Conservation (phyloP, 352 stramenopile genomes). For the Globisporangium paroecandrum region DNA sequence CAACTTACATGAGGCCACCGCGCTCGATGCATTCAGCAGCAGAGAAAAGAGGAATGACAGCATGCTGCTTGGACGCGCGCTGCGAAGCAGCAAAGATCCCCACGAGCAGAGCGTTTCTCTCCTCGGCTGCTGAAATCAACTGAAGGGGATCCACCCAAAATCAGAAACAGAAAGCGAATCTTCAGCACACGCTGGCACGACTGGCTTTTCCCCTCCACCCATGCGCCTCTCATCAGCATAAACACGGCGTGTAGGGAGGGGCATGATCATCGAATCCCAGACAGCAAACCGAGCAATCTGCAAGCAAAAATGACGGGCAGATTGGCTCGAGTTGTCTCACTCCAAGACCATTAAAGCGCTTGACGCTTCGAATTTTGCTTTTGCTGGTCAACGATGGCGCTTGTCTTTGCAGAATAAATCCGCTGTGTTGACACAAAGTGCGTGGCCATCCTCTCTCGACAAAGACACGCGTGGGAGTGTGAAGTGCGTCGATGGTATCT, state of each 20-base stretch:
- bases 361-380: neutral
- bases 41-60: neutral
- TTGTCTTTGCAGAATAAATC: neutral
- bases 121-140: neutral
- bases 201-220: too few species aligned
- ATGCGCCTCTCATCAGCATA: neutral
- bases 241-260: neutral
- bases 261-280: neutral
- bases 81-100: neutral
- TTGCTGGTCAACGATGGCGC: neutral
- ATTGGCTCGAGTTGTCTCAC: neutral
- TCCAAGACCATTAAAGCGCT: neutral
- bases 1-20: too few species aligned
- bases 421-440: neutral
- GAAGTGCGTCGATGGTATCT: neutral
- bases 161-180: neutral
- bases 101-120: neutral
- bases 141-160: neutral
- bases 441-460: too few species aligned
- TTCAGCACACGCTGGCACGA: neutral
- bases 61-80: neutral
- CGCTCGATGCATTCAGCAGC: neutral
- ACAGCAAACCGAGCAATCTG: neutral
- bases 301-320: neutral
- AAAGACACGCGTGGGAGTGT: neutral